phyloP scores from a whole-genome alignment of 768 basidiomycete genomes.

The Cystobasidium onofrii region DNA sequence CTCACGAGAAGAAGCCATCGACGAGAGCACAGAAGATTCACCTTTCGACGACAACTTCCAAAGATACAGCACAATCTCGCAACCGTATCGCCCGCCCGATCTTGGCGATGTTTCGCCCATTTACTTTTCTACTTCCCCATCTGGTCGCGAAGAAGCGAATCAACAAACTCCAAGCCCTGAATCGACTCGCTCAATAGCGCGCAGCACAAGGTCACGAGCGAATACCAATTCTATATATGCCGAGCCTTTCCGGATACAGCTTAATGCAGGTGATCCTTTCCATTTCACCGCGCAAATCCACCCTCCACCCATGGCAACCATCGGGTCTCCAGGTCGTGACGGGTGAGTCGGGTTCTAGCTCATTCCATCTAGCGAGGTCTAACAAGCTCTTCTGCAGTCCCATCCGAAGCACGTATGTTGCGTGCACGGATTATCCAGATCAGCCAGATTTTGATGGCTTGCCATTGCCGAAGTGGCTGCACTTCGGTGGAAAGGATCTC shows the following conservation, averaged over 20 bases:
- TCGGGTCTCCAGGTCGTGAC: conserved; percentile 35
- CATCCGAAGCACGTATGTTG: background rate
- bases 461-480: conserved; percentile 36
- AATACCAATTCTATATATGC: conserved; percentile 20
- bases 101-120: conserved; percentile 24
- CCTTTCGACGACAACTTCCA: conserved; percentile 7
- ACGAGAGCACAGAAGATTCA: conserved; percentile 29
- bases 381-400: conserved; percentile 26
- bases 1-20: conserved; percentile 9
- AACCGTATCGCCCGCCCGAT: conserved; percentile 20
- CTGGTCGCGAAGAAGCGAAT: background rate
- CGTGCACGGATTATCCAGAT: conserved; percentile 15
- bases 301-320: conserved; percentile 36
- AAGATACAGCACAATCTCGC: conserved; percentile 10
- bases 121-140: conserved; percentile 27
- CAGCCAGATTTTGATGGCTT: conserved; percentile 5
- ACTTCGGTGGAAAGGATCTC: conserved; percentile 35
- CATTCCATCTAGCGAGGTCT: conserved; percentile 31
- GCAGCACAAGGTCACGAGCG: background rate
- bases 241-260: conserved; percentile 28
- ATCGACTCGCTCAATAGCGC: conserved; percentile 21
- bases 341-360: conserved; percentile 1
- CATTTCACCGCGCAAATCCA: conserved; percentile 37
- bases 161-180: background rate
- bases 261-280: conserved; percentile 35